Evolutionary conservation across 2,329 filamentous ascomycete genomes (phyloP).

Genomic region (Xylaria sp.): DNA sequence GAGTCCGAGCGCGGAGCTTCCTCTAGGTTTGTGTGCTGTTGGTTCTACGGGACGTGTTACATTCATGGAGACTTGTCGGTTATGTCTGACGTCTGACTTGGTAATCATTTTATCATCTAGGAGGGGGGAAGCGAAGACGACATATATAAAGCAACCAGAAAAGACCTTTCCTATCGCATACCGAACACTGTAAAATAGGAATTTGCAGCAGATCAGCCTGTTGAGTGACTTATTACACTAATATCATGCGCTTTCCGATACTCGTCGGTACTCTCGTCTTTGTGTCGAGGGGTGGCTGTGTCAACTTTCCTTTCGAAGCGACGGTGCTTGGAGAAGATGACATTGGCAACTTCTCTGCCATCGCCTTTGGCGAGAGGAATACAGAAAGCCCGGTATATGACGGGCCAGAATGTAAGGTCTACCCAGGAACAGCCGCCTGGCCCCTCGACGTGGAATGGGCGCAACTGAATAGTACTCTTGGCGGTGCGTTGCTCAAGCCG

Average conservation of each 20-base stretch:
- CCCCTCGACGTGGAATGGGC: constrained; percentile 48
- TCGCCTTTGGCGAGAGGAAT: constrained; percentile 46
- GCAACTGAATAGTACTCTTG: constrained; percentile 47
- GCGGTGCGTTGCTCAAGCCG: constrained; percentile 50
- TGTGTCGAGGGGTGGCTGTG: constrained; percentile 18
- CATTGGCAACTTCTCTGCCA: constrained; percentile 49
- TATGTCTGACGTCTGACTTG: constrained; percentile 2
- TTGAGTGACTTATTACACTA: not conserved
- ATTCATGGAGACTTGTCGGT: constrained; percentile 14
- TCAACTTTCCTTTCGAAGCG: constrained; percentile 44
- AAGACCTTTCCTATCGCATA: not conserved
- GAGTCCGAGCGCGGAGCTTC: constrained; percentile 4
- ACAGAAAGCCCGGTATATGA: constrained; percentile 41
- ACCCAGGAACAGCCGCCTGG: constrained; percentile 48
- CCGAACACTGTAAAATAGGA: not conserved
- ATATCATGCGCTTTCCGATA: constrained; percentile 35
- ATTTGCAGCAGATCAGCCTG: not conserved
- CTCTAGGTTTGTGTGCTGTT: not conserved
- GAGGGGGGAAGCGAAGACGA: not conserved
- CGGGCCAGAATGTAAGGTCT: constrained; percentile 47
- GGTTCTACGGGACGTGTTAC: constrained; percentile 3
- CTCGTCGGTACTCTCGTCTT: constrained; percentile 23
- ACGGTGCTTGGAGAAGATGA: constrained; percentile 48
- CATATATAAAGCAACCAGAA: constrained; percentile 21
- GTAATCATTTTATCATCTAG: not conserved